Percentiles rank a stretch among this genome's conserved stretches.
These are phyloP conservation scores for Polychytrium aggregatum DNA, from an alignment of 192 early-diverging fungal genomes.

Conservation along the genomic window DNA sequence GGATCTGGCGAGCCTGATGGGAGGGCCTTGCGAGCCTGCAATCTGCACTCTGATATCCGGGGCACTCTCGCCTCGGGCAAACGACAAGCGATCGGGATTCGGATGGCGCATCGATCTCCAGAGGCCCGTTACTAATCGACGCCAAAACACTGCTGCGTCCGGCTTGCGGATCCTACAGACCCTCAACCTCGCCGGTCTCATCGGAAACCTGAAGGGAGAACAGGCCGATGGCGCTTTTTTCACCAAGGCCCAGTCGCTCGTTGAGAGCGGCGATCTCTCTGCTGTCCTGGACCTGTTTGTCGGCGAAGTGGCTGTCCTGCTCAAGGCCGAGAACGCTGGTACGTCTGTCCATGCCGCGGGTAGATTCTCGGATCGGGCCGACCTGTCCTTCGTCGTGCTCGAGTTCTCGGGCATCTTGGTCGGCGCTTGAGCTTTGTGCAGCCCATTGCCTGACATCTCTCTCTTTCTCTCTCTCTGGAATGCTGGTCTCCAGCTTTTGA, in stretches of 20 bases:
- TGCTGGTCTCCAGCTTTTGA: not conserved
- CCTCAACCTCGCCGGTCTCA: constrained; percentile 57
- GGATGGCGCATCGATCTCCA: too few relatives aligned
- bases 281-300: constrained; percentile 39
- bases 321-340: constrained; percentile 51
- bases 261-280: constrained; percentile 11
- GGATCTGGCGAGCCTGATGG: too few relatives aligned
- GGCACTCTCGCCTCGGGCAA: too few relatives aligned
- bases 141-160: too few relatives aligned
- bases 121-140: too few relatives aligned
- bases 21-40: too few relatives aligned
- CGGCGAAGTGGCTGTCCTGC: constrained; percentile 39
- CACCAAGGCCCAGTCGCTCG: not conserved
- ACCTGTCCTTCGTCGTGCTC: not conserved
- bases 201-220: constrained; percentile 44
- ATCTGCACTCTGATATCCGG: too few relatives aligned
- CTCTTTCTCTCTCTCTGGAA: not conserved
- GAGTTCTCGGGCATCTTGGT: constrained; percentile 3
- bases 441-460: not conserved
- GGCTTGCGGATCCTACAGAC: too few relatives aligned
- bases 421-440: constrained; percentile 6
- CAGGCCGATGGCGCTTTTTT: constrained; percentile 27
- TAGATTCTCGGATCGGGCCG: not conserved
- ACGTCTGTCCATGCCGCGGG: constrained; percentile 2
- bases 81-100: too few relatives aligned